A percentile compares a stretch with the other conserved stretches of the same genome.
phyloP scores from a whole-genome alignment of 2,329 filamentous ascomycete species.

The Colletotrichum tofieldiae region DNA sequence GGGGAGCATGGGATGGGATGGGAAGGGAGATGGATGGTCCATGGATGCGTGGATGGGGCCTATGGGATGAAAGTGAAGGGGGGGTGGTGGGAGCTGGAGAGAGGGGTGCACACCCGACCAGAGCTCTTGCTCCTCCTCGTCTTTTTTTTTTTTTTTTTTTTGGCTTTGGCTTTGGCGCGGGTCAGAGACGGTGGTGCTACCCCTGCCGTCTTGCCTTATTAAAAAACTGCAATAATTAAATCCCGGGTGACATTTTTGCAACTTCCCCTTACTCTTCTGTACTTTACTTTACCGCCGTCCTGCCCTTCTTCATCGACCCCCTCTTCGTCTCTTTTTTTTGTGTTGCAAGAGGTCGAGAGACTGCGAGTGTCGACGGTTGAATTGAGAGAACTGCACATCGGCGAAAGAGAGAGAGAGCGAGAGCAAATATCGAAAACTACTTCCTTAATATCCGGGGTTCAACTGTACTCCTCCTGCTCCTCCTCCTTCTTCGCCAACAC shows the following conservation, averaged over 20 bases:
- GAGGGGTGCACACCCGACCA: conserved; percentile 6
- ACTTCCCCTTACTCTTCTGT: conserved; percentile 42
- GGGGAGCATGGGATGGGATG: conserved; percentile 31
- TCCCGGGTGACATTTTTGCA: conserved; percentile 43
- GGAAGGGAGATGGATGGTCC: conserved; percentile 11
- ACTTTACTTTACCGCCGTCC: conserved; percentile 33
- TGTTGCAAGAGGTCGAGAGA: conserved; percentile 37
- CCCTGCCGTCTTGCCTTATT: conserved; percentile 42
- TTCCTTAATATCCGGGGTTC: conserved; percentile 20
- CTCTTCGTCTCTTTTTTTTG: conserved; percentile 25
- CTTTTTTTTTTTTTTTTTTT: conserved; percentile 34
- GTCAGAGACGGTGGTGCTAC: conserved; percentile 34
- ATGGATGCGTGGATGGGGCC: conserved; percentile 1
- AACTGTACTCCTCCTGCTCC: conserved; percentile 19
- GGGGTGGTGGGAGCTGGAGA: conserved; percentile 2
- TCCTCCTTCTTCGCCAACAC: conserved; percentile 20
- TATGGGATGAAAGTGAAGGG: not conserved
- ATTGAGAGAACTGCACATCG: conserved; percentile 25
- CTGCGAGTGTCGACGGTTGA: conserved; percentile 37
- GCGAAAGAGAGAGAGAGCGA: not conserved
- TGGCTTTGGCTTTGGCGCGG: conserved; percentile 34
- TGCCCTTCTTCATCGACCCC: conserved; percentile 16
- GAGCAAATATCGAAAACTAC: conserved; percentile 2
- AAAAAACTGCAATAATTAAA: conserved; percentile 44
- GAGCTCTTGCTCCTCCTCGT: conserved; percentile 14